Percentiles rank a stretch among this genome's conserved stretches.
phyloP scores from a whole-genome alignment of 2,329 filamentous ascomycete species.

The Paraphaeosphaeria sporulosa region DNA sequence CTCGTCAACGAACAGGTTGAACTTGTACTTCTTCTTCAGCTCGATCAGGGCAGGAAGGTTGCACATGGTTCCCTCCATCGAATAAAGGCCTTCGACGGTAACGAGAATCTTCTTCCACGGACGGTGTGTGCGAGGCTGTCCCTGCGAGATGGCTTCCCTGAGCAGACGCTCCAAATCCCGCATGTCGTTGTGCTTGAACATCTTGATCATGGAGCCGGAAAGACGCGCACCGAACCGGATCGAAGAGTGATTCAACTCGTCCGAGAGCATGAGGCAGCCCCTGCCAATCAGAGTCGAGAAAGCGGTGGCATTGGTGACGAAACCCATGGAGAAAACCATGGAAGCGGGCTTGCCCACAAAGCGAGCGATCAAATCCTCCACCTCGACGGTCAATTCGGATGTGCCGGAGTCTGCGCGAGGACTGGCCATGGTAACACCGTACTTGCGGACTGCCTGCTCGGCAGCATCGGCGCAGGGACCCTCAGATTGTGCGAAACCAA shows the following conservation, averaged over 20 bases:
- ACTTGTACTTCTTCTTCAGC: slow-evolving; percentile 96
- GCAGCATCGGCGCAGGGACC: slow-evolving; percentile 94
- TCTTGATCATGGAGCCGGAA: slow-evolving; percentile 91
- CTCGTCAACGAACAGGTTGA: slow-evolving; percentile 93
- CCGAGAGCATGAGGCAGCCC: slow-evolving; percentile 92
- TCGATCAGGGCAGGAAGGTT: slow-evolving; percentile 89
- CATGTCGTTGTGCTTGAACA: slow-evolving; percentile 99
- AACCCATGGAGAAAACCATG: slow-evolving; percentile 99
- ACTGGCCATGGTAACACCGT: slow-evolving; percentile 83
- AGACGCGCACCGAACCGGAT: slow-evolving; percentile 95
- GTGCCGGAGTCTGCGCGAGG: slow-evolving; percentile 85
- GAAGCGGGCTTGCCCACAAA: slow-evolving; percentile 95
- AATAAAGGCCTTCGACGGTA: slow-evolving; percentile 95
- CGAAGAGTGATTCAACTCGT: slow-evolving; percentile 97
- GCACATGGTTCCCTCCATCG: slow-evolving; percentile 99
- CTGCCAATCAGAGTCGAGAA: slow-evolving; percentile 94
- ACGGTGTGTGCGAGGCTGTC: slow-evolving; percentile 95
- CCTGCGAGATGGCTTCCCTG: slow-evolving; percentile 92
- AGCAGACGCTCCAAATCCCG: slow-evolving; percentile 82
- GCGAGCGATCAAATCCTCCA: slow-evolving; percentile 85
- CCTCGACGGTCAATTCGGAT: slow-evolving; percentile 84
- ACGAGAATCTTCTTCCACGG: slow-evolving; percentile 99
- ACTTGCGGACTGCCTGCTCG: slow-evolving; percentile 83
- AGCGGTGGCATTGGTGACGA: slow-evolving; percentile 90
- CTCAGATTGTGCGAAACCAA: slow-evolving; percentile 96